Evolutionary conservation across 768 basidiomycete genomes (phyloP), one percentile per base, ranked within the genome.

Genomic region (Mycena pura): DNA sequence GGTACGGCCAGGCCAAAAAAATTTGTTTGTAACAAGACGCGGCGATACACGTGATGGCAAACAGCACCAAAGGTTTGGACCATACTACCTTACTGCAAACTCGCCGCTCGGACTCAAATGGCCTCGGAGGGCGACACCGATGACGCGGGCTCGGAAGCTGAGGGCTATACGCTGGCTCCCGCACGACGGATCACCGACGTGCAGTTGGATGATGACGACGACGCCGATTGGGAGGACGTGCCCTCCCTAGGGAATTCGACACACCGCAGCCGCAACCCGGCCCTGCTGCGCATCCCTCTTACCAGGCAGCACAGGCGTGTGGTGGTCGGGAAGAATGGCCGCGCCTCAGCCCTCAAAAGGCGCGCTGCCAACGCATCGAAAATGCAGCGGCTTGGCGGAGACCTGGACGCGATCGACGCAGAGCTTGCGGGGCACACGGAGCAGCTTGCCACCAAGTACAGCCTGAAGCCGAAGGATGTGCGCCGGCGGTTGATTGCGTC

Each of bases 181-280:
- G 3, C 46, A 32, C 46, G 46, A 22, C 31, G 31, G 10, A 34
- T 48, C n/a, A 34, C 34, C 29, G 29, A 48, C 46, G 3, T 48
- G 9, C 25, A 48, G 46, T 21, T 48, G 19, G 46, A 34, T 31
- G 31, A 48, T 19, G 45, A 29, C 45, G 45, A 31, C 17, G 45
- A 46, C 4, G n/a, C n/a, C n/a, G 9, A 32, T 13, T 32, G 31
- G 46, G n/a, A n/a, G n/a, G n/a, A n/a, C n/a, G n/a, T n/a, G n/a
- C n/a, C n/a, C n/a, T n/a, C n/a, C 15, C 19, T 48, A 10, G 46
- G 46, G 31, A 32, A 28, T 32, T 48, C 31, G 31, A 48, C 46
- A 13, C 46, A 48, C 46, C 46, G 46, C 29, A 48, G 46, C 46
- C 46, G 31, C 46, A 48, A 48, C 31, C 46, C 27, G 44, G 46